These are phyloP conservation scores for Zelonia costaricensis DNA, from an alignment of 208 protist species.

Conservation along the genomic window DNA sequence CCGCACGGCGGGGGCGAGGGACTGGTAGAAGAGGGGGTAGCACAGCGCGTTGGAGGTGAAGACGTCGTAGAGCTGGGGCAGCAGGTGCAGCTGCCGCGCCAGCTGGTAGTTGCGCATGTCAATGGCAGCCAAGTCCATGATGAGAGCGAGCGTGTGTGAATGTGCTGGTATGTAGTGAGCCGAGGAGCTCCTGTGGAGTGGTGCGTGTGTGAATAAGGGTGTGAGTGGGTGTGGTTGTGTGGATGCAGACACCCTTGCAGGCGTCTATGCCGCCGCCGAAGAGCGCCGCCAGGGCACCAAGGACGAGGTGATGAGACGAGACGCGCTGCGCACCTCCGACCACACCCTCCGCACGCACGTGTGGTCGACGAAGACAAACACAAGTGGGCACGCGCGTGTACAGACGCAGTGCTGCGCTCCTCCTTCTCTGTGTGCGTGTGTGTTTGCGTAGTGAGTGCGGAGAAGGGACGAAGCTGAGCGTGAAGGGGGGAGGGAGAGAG, in stretches of 20 bases:
- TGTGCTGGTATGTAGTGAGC: too few relatives aligned
- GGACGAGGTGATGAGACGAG: too few relatives aligned
- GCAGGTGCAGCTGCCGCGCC: slow-evolving; percentile 68
- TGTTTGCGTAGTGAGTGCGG: too few relatives aligned
- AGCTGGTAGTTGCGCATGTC: slow-evolving; percentile 69
- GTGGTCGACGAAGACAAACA: background rate
- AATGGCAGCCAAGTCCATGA: slow-evolving; percentile 26
- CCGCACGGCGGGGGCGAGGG: slow-evolving; percentile 48
- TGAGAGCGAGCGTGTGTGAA: too few relatives aligned
- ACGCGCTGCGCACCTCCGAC: too few relatives aligned
- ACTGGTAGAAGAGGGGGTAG: slow-evolving; percentile 68
- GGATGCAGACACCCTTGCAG: too few relatives aligned
- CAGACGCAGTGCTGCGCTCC: background rate
- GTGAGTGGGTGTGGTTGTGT: too few relatives aligned
- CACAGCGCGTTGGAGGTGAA: slow-evolving; percentile 54
- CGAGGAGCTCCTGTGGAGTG: background rate
- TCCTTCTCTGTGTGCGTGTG: background rate
- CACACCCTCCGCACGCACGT: too few relatives aligned
- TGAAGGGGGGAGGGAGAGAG: background rate
- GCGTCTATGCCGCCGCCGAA: too few relatives aligned
- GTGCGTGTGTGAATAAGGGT: background rate
- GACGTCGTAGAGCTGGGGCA: slow-evolving; percentile 54
- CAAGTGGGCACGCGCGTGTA: background rate
- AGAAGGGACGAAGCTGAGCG: too few relatives aligned
- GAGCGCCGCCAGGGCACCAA: too few relatives aligned